phyloP scores from a whole-genome alignment of 2,329 filamentous ascomycete species.

The Alternaria arborescens region DNA sequence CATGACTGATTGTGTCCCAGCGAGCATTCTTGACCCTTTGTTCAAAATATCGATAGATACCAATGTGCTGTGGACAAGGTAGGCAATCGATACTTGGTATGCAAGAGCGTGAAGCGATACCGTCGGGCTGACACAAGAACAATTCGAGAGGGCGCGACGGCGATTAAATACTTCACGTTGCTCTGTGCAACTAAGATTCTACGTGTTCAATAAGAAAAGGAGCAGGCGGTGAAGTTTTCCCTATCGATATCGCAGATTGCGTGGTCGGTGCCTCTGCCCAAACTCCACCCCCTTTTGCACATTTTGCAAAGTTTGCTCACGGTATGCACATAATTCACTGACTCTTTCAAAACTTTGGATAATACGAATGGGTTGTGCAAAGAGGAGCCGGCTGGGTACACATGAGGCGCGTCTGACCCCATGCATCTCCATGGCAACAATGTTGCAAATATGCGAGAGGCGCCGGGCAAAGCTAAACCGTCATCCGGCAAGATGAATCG shows the following conservation, averaged over 20 bases:
- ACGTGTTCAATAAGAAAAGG: slow-evolving; percentile 3
- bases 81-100: not conserved
- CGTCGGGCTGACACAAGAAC: not conserved
- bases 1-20: not conserved
- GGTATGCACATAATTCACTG: slow-evolving; percentile 1
- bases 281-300: slow-evolving; percentile 17
- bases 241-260: slow-evolving; percentile 18
- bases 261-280: slow-evolving; percentile 16
- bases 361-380: slow-evolving; percentile 12
- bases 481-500: slow-evolving; percentile 3
- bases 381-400: slow-evolving; percentile 14
- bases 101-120: not conserved
- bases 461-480: slow-evolving; percentile 1
- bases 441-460: slow-evolving; percentile 4
- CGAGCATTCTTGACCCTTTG: not conserved
- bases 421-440: slow-evolving; percentile 20
- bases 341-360: not conserved
- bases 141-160: not conserved
- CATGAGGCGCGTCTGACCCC: slow-evolving; percentile 19
- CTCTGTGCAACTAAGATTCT: not conserved
- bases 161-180: not conserved
- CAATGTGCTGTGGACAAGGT: not conserved
- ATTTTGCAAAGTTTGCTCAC: slow-evolving; percentile 7
- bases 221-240: slow-evolving; percentile 11
- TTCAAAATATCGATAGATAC: not conserved